Conservation (phyloP, 1,284 basidiomycete genomes). For the Peniophora sp. region DNA sequence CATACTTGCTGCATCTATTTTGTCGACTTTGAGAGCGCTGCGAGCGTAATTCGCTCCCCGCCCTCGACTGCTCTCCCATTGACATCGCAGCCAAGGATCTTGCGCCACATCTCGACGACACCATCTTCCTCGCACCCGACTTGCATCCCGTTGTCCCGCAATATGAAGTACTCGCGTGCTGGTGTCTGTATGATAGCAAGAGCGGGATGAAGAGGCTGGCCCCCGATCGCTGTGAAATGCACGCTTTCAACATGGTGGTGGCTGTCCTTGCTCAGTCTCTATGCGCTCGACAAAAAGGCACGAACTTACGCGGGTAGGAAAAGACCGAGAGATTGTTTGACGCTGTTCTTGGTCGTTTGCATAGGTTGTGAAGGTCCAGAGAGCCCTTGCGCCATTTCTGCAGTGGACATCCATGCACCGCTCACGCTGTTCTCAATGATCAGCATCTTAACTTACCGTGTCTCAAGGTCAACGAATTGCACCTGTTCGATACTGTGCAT, state of each 20-base stretch:
- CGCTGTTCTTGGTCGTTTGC: conserved; percentile 9
- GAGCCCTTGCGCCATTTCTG: conserved; percentile 59
- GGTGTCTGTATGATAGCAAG: conserved; percentile 63
- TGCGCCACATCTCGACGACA: conserved; percentile 51
- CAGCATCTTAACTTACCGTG: background rate
- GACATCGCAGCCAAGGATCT: conserved; percentile 42
- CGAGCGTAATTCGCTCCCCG: background rate
- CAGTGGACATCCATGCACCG: conserved; percentile 54
- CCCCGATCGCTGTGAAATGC: conserved; percentile 42
- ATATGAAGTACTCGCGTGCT: conserved; percentile 53
- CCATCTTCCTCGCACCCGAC: conserved; percentile 71
- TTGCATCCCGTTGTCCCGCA: conserved; percentile 69
- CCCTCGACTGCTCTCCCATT: conserved; percentile 9
- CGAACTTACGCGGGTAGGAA: conserved; percentile 52
- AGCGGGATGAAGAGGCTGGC: conserved; percentile 44
- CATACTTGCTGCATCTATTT: background rate
- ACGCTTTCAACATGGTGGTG: conserved; percentile 72
- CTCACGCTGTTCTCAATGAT: conserved; percentile 39
- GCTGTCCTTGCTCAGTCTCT: conserved; percentile 22
- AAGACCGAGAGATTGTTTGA: conserved; percentile 33
- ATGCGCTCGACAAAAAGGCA: background rate
- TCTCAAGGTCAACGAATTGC: background rate
- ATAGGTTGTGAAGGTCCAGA: conserved; percentile 32
- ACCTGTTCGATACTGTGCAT: conserved; percentile 63
- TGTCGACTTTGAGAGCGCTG: conserved; percentile 1